Evolutionary conservation across 106 monocot species (phyloP).

Genomic region (Acorus gramineus): DNA sequence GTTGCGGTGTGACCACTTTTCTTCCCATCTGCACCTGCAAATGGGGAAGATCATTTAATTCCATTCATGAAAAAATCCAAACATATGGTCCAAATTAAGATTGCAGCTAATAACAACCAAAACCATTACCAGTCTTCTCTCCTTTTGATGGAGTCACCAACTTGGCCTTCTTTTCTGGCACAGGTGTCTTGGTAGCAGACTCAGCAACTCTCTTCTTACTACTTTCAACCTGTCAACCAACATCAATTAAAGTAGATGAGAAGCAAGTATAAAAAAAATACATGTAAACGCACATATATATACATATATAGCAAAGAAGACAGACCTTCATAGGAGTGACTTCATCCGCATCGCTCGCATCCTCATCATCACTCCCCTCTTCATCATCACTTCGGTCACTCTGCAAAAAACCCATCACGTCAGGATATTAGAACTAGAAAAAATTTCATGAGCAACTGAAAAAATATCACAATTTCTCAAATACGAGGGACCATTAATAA

Average conservation of each 20-base stretch:
- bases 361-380: constrained; percentile 5
- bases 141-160: constrained; percentile 9
- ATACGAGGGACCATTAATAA: too few relatives aligned
- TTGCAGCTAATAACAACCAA: neutral
- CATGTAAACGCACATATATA: too few relatives aligned
- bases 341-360: constrained; percentile 26
- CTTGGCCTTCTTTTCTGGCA: constrained; percentile 53
- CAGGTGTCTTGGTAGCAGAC: constrained; percentile 31
- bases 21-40: constrained; percentile 40
- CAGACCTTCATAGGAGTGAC: constrained; percentile 31
- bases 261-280: neutral
- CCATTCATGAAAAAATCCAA: neutral
- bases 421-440: too few relatives aligned
- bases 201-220: constrained; percentile 36
- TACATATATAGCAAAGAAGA: neutral
- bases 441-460: too few relatives aligned
- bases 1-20: constrained; percentile 47
- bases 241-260: neutral
- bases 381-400: constrained; percentile 1
- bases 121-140: constrained; percentile 44
- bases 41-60: neutral
- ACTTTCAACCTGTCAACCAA: constrained; percentile 9
- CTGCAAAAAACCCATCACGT: too few relatives aligned
- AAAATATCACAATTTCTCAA: too few relatives aligned
- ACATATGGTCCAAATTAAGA: neutral